Base-by-base conservation (phyloP, 805 yeast species). In the Candida railenensis region DNA sequence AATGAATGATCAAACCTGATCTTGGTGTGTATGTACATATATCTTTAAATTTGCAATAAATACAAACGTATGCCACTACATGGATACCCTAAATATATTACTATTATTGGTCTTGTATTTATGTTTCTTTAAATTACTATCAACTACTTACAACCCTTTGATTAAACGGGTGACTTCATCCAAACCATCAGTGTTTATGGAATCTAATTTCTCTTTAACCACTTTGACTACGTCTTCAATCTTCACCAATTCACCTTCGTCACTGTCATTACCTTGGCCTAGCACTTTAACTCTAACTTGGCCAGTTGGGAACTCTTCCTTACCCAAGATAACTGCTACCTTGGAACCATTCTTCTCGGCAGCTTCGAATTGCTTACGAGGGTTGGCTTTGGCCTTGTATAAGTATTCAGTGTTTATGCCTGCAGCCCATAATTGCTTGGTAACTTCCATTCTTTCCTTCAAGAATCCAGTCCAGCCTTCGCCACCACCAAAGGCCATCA, bases 401-500 rank as follows among this genome's bases (percentile, higher is more conserved):
- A 92, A 76, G 66, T 83, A 95, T 71, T 94, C 99, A 40, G 96
- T 76, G 63, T 89, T 95, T 53, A 94, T 83, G 32, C 94, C 97
- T 7, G 85, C 86, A 36, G 74, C 75, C 99, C 99, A 94, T 56
- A 94, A 77, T 57, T 74, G 66, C 59, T 89, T 85, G 45, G 97
- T 82, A 40, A 94, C 79, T 25, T 77, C 58, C 96, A 94, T 90
- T 73, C 99, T 85, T 72, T 94, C 97, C 48, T 83, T 80, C 59
- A 94, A 73, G 72, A 88, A 89, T 4, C 98, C 99, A 49, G 77
- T 82, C 97, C 97, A 91, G 51, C 86, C 95, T 57, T 87, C 87
- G 59, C 98, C 99, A 59, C 97, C 98, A 54, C 99, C 99, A 61
- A 94, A 91, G 1, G 99, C 98, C 97, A 94, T 91, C 42, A 94